These are phyloP conservation scores for Theileria parva DNA, from an alignment of 169 alveolate genomes.

Conservation along the genomic window DNA sequence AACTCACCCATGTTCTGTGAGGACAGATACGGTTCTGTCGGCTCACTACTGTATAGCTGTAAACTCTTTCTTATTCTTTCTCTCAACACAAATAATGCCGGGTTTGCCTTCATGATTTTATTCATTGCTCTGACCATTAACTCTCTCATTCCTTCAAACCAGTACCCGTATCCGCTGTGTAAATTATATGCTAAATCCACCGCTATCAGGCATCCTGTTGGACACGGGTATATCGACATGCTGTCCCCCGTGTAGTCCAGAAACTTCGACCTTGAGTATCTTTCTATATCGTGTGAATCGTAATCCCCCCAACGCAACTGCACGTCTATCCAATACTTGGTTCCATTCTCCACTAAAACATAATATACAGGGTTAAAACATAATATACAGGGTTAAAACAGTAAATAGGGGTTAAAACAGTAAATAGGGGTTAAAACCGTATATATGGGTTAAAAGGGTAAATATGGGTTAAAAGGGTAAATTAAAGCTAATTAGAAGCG, in stretches of 20 bases:
- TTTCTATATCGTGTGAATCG: constrained; percentile 99
- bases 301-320: constrained; percentile 99
- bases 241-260: constrained; percentile 99
- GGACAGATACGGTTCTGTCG: constrained; percentile 99
- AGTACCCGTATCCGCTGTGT: constrained; percentile 99
- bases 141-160: constrained; percentile 97
- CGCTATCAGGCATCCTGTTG: constrained; percentile 97
- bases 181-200: constrained; percentile 98
- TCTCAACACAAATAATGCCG: constrained; percentile 98
- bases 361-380: too few species aligned
- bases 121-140: constrained; percentile 96
- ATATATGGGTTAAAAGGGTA: not conserved
- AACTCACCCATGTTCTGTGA: constrained; percentile 98
- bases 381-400: too few species aligned
- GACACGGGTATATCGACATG: constrained; percentile 98
- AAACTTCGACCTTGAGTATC: constrained; percentile 99
- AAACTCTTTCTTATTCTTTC: constrained; percentile 99
- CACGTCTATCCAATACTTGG: constrained; percentile 97
- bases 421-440: not conserved
- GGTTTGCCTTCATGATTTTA: constrained; percentile 99
- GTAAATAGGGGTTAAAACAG: not conserved
- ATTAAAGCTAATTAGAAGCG: too few species aligned
- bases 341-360: constrained; percentile 42
- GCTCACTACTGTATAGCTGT: constrained; percentile 98
- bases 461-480: not conserved